Conservation (phyloP, 352 stramenopile species). For the Globisporangium camurandrum region DNA sequence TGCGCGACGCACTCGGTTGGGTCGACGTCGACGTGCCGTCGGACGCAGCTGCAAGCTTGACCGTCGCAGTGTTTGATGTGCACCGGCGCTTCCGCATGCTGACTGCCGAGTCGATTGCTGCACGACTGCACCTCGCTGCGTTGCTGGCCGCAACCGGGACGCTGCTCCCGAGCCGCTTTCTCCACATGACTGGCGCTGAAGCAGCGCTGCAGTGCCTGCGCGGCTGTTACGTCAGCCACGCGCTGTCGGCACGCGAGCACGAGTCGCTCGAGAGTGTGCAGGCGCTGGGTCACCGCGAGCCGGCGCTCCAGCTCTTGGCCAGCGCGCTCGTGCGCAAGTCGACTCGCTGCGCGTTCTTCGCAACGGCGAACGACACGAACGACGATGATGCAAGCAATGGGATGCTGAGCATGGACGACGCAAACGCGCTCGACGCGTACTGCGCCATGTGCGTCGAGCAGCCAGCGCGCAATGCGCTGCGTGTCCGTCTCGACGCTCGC, state of each 20-base stretch:
- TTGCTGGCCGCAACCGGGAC: conserved; percentile 23
- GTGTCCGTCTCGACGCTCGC: conserved; percentile 10
- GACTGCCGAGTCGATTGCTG: conserved; percentile 25
- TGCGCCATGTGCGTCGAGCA: conserved; percentile 4
- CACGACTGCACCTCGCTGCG: conserved; percentile 29
- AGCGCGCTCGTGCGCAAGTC: conserved; percentile 21
- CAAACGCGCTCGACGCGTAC: conserved; percentile 18
- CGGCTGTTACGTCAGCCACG: conserved; percentile 25
- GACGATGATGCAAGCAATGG: neutral
- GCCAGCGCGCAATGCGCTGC: conserved; percentile 17
- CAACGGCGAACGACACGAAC: conserved; percentile 6
- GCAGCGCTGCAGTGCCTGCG: conserved; percentile 31
- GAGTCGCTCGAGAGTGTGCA: conserved; percentile 17
- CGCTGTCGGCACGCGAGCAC: conserved; percentile 21
- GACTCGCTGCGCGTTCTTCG: conserved; percentile 25
- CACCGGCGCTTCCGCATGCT: conserved; percentile 27
- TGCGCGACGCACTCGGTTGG: conserved; percentile 3
- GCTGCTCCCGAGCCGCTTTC: conserved; percentile 18
- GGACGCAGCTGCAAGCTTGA: conserved; percentile 10
- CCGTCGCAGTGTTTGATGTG: conserved; percentile 20
- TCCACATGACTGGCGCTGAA: conserved; percentile 43
- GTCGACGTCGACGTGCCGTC: conserved; percentile 16
- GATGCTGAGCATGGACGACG: neutral
- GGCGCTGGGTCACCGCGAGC: conserved; percentile 27
- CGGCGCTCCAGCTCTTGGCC: conserved; percentile 29